Percentiles rank a stretch among this genome's conserved stretches.
phyloP scores from a whole-genome alignment of 2,329 filamentous ascomycete species.

The Arachnomyces sp. region DNA sequence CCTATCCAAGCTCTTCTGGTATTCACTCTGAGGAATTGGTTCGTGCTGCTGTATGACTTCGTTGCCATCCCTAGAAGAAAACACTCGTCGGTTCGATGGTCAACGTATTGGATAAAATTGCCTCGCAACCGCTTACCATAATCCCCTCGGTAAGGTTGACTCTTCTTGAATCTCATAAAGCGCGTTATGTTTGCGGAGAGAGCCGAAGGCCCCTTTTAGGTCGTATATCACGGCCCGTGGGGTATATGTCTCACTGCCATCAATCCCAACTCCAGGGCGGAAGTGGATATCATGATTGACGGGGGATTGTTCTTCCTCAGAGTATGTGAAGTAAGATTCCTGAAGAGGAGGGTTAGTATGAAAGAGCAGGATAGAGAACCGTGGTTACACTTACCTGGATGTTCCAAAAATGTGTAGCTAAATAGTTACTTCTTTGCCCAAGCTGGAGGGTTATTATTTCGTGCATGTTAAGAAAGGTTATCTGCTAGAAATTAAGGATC shows the following conservation, averaged over 20 bases:
- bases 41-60: slow-evolving; percentile 60
- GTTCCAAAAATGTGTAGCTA: slow-evolving; percentile 97
- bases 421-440: slow-evolving; percentile 84
- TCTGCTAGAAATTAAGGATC: slow-evolving; percentile 13
- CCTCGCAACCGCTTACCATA: slow-evolving; percentile 35
- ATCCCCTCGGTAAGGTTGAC: slow-evolving; percentile 26
- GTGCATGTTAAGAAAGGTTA: slow-evolving; percentile 54
- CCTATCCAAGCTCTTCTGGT: slow-evolving; percentile 70
- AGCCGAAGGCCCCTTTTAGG: slow-evolving; percentile 86
- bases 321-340: slow-evolving; percentile 97
- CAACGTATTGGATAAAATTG: background rate
- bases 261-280: slow-evolving; percentile 68
- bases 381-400: slow-evolving; percentile 61
- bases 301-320: slow-evolving; percentile 53
- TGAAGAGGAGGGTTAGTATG: slow-evolving; percentile 29
- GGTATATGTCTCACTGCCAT: slow-evolving; percentile 84
- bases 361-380: no score
- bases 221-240: slow-evolving; percentile 91
- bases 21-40: slow-evolving; percentile 61
- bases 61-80: slow-evolving; percentile 50
- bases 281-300: slow-evolving; percentile 85
- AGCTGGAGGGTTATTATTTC: slow-evolving; percentile 93
- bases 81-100: slow-evolving; percentile 1
- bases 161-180: slow-evolving; percentile 59
- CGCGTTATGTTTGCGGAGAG: slow-evolving; percentile 76